Conservation (phyloP, 2,329 filamentous ascomycete species). For the Paracorniculantispora psalliotae region DNA sequence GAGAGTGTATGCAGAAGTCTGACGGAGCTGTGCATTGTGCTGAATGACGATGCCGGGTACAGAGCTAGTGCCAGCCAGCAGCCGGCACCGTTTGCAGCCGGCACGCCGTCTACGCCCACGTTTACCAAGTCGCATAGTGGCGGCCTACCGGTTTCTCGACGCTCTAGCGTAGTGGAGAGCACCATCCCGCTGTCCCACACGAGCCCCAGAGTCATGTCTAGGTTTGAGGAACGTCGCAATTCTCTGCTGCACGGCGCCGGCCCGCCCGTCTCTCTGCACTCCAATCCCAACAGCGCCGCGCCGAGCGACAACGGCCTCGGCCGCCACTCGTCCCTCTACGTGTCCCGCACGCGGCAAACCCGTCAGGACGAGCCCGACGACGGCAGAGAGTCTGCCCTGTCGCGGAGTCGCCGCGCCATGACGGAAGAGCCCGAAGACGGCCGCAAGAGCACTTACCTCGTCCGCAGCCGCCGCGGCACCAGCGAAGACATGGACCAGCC, state of each 20-base stretch:
- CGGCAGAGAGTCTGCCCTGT: conserved; percentile 28
- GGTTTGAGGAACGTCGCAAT: conserved; percentile 49
- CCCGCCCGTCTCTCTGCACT: conserved; percentile 41
- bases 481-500: conserved; percentile 47
- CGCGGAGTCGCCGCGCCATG: conserved; percentile 39
- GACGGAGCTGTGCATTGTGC: conserved; percentile 83
- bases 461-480: conserved; percentile 42
- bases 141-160: conserved; percentile 33
- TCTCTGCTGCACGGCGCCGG: conserved; percentile 41
- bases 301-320: conserved; percentile 32
- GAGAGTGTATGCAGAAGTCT: conserved; percentile 89
- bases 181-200: conserved; percentile 32
- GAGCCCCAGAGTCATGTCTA: conserved; percentile 45
- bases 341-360: conserved; percentile 37
- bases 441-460: conserved; percentile 37
- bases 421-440: conserved; percentile 47
- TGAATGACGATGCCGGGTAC: conserved; percentile 56
- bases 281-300: conserved; percentile 31
- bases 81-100: conserved; percentile 9
- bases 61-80: conserved; percentile 19
- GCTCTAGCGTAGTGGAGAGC: conserved; percentile 40
- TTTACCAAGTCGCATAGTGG: conserved; percentile 36
- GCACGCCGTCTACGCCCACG: conserved; percentile 38
- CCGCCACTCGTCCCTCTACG: conserved; percentile 51
- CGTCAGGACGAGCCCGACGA: conserved; percentile 45